These are phyloP conservation scores for Lactarius hatsudake DNA, from an alignment of 768 basidiomycete species.

Conservation along the genomic window DNA sequence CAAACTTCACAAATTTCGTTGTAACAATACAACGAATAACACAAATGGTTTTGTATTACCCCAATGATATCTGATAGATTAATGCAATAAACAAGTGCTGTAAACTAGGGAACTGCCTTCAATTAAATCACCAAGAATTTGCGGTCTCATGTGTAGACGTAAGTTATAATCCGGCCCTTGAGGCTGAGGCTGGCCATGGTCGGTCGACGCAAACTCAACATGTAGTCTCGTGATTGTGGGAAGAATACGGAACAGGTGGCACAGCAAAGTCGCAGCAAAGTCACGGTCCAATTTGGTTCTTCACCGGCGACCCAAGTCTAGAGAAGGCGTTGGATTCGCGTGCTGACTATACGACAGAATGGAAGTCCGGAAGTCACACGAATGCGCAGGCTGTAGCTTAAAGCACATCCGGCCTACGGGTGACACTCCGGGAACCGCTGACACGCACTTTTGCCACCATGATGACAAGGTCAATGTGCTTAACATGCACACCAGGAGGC, in stretches of 20 bases:
- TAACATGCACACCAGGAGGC: not conserved
- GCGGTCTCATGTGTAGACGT: not conserved
- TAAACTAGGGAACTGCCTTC: too few relatives aligned
- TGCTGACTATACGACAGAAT: not conserved
- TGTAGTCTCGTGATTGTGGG: not conserved
- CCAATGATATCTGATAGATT: too few relatives aligned
- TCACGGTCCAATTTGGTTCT: too few relatives aligned
- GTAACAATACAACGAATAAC: too few relatives aligned
- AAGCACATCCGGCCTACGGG: not conserved
- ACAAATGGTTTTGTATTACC: too few relatives aligned
- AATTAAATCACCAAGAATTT: too few relatives aligned
- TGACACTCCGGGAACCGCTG: not conserved
- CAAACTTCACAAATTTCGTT: too few relatives aligned
- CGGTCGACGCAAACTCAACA: too few relatives aligned
- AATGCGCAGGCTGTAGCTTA: not conserved
- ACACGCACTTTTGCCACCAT: not conserved
- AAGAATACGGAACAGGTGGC: not conserved
- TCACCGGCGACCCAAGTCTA: not conserved
- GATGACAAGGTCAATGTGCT: not conserved
- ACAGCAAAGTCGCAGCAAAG: too few relatives aligned
- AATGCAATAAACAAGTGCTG: too few relatives aligned
- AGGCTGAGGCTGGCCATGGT: too few relatives aligned
- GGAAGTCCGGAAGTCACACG: not conserved
- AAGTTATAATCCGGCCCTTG: too few relatives aligned
- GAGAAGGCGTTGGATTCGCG: not conserved